Evolutionary conservation across 1,284 basidiomycete genomes (phyloP).

Genomic region (Pyrrhoderma noxium): DNA sequence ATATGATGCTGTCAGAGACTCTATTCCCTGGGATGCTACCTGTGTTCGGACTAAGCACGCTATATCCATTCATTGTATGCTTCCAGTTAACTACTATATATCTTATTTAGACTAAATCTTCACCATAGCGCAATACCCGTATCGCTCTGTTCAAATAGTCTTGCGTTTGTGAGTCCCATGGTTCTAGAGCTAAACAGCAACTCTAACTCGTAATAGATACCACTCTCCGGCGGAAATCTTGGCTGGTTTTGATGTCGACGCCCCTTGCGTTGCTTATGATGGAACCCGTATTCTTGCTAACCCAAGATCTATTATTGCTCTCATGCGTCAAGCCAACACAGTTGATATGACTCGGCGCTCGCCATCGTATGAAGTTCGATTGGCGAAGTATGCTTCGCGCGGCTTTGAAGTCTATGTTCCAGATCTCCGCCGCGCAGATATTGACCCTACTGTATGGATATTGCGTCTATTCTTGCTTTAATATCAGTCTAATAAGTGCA

Average conservation of each 20-base stretch:
- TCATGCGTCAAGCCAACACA: slow-evolving; percentile 56
- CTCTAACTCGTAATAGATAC: slow-evolving; percentile 26
- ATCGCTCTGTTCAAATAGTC: slow-evolving; percentile 51
- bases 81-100: background rate
- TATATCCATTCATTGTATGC: slow-evolving; percentile 50
- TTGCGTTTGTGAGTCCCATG: slow-evolving; percentile 31
- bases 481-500: background rate
- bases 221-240: slow-evolving; percentile 52
- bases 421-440: slow-evolving; percentile 37
- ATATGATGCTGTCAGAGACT: slow-evolving; percentile 53
- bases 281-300: slow-evolving; percentile 48
- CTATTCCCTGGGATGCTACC: slow-evolving; percentile 57
- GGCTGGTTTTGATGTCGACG: slow-evolving; percentile 56
- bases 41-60: slow-evolving; percentile 57
- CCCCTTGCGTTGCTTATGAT: slow-evolving; percentile 50
- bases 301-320: slow-evolving; percentile 45
- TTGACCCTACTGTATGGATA: slow-evolving; percentile 46
- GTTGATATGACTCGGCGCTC: slow-evolving; percentile 51
- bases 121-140: slow-evolving; percentile 51
- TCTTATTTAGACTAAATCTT: too few relatives aligned
- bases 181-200: background rate
- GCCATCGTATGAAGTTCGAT: slow-evolving; percentile 55
- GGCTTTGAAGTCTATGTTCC: slow-evolving; percentile 52
- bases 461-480: background rate
- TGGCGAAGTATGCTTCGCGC: slow-evolving; percentile 46